Evolutionary conservation across 1,139 yeast genomes (phyloP).

Genomic region (Kodamaea suecica): DNA sequence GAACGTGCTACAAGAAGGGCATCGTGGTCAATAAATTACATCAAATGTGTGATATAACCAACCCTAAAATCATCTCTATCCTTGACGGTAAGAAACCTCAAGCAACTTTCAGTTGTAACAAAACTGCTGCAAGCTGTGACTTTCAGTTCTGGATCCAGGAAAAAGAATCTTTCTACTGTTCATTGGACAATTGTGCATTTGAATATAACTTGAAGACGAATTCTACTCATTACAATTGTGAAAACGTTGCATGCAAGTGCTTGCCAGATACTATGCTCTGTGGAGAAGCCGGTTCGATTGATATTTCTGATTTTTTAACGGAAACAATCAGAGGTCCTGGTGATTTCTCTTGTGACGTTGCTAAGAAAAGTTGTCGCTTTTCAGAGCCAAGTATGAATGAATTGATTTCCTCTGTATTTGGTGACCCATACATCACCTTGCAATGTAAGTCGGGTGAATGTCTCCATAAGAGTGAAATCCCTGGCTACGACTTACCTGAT

Average conservation of each 20-base stretch:
- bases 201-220: conserved; percentile 62
- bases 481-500: conserved; percentile 78
- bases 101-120: conserved; percentile 87
- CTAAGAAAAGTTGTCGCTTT: conserved; percentile 61
- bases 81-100: conserved; percentile 82
- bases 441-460: conserved; percentile 87
- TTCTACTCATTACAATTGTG: conserved; percentile 75
- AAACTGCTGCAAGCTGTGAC: conserved; percentile 62
- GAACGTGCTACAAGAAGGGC: conserved; percentile 91
- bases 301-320: conserved; percentile 85
- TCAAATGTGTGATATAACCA: conserved; percentile 94
- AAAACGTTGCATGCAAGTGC: conserved; percentile 76
- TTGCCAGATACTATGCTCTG: conserved; percentile 90
- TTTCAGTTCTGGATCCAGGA: conserved; percentile 97
- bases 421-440: conserved; percentile 83
- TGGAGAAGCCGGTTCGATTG: conserved; percentile 92
- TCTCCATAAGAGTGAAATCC: conserved; percentile 85
- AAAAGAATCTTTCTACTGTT: conserved; percentile 86
- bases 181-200: conserved; percentile 66
- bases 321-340: conserved; percentile 94
- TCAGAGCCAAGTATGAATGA: conserved; percentile 97
- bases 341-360: conserved; percentile 75
- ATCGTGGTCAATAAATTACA: conserved; percentile 74
- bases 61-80: conserved; percentile 76
- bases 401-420: conserved; percentile 82